Conservation (phyloP, 208 protist species). For the Phytomonas sp. region DNA sequence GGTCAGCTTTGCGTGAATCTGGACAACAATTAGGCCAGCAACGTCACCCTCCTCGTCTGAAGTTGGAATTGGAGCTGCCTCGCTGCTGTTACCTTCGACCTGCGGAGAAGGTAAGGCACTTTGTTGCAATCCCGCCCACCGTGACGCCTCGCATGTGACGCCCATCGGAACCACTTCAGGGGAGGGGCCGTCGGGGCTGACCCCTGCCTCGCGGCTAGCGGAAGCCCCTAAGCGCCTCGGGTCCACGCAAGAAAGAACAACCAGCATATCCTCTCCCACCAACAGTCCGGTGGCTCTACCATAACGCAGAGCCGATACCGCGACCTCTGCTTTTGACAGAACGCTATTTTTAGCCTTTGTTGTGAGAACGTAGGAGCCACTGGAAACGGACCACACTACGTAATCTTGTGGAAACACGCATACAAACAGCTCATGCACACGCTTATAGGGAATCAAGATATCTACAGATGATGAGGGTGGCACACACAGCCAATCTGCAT, state of each 20-base stretch:
- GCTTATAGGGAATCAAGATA: constrained; percentile 30
- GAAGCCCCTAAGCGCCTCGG: neutral
- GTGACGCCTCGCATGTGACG: too few relatives aligned
- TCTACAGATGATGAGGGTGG: constrained; percentile 21
- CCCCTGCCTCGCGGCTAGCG: too few relatives aligned
- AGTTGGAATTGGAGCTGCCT: neutral
- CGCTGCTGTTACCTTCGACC: neutral
- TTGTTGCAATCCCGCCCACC: too few relatives aligned
- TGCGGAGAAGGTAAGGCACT: neutral
- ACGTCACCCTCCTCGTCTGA: constrained; percentile 11
- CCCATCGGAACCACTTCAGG: too few relatives aligned
- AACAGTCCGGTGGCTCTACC: constrained; percentile 21
- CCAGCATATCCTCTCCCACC: constrained; percentile 21
- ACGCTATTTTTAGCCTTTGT: constrained; percentile 16
- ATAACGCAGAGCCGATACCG: constrained; percentile 23
- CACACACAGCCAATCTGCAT: constrained; percentile 10
- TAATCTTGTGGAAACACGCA: constrained; percentile 25
- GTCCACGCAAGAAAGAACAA: constrained; percentile 38
- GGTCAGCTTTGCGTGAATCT: constrained; percentile 22
- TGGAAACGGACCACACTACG: constrained; percentile 13
- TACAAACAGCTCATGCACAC: constrained; percentile 19
- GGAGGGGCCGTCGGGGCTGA: too few relatives aligned
- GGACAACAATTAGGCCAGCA: constrained; percentile 23
- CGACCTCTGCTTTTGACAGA: constrained; percentile 13
- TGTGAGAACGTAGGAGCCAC: constrained; percentile 18